Evolutionary conservation across 139 green algal species (phyloP).

Genomic region (Chlamydomonas schloesseri): DNA sequence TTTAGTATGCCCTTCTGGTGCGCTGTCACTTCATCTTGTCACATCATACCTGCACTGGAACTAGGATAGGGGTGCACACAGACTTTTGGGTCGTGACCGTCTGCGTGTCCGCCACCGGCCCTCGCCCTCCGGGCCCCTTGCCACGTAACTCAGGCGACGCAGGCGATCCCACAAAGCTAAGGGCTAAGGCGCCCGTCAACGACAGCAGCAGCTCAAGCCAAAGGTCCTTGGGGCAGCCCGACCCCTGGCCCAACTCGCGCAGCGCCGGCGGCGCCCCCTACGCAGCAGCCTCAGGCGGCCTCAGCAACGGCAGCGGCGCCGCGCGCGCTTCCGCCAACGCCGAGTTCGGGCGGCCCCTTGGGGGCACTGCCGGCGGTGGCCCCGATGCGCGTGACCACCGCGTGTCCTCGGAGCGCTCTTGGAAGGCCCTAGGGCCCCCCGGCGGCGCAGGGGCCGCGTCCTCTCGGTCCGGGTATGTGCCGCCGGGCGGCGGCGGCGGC

Average conservation of each 20-base stretch:
- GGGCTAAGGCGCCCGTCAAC: not conserved
- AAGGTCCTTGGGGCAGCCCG: too few relatives aligned
- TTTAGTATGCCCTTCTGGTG: too few relatives aligned
- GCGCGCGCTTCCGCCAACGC: not conserved
- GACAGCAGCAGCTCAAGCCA: not conserved
- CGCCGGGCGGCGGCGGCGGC: not conserved
- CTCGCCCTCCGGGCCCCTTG: not conserved
- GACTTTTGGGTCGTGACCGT: too few relatives aligned
- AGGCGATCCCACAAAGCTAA: not conserved
- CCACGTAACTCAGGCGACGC: conserved; percentile 7
- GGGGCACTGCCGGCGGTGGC: not conserved
- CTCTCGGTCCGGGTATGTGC: conserved; percentile 3
- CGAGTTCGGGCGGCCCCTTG: not conserved
- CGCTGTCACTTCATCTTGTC: too few relatives aligned
- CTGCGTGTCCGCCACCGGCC: too few relatives aligned
- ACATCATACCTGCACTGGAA: too few relatives aligned
- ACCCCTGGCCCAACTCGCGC: too few relatives aligned
- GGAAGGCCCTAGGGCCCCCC: not conserved
- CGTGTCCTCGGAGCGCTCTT: not conserved
- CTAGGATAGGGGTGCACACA: too few relatives aligned
- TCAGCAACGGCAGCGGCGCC: not conserved
- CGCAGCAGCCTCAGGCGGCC: not conserved
- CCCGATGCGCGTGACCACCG: too few relatives aligned
- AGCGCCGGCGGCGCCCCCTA: too few relatives aligned
- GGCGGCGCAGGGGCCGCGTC: too few relatives aligned